Evolutionary conservation across 1,284 basidiomycete species (phyloP).

Genomic region (Tetrapyrgos nigripes): DNA sequence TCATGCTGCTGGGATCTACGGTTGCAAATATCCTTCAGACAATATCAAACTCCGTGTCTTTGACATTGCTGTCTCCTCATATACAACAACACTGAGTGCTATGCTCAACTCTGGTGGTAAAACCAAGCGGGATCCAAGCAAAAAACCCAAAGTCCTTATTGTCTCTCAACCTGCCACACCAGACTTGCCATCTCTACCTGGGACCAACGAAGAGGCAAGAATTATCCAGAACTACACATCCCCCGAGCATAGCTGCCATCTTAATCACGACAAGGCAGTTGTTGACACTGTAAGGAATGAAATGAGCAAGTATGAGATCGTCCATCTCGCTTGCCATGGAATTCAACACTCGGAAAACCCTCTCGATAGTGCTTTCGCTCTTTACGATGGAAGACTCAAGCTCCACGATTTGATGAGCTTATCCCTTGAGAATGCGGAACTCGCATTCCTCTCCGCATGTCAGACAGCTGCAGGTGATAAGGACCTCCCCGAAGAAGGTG

Average conservation of each 20-base stretch:
- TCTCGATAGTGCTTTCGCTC: constrained; percentile 14
- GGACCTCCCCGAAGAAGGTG: constrained; percentile 3
- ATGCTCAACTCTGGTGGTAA: neutral
- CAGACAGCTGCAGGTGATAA: constrained; percentile 7
- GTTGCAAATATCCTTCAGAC: neutral
- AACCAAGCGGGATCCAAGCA: neutral
- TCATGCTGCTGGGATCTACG: constrained; percentile 8
- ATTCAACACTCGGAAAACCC: constrained; percentile 16
- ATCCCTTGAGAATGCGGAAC: constrained; percentile 1
- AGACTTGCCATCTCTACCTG: neutral
- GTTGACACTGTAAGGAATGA: constrained; percentile 9
- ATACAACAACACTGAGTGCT: constrained; percentile 2
- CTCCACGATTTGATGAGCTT: constrained; percentile 18
- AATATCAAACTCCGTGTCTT: constrained; percentile 10
- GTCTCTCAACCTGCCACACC: constrained; percentile 5
- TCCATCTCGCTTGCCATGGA: constrained; percentile 27
- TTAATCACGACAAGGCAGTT: constrained; percentile 12
- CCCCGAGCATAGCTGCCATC: neutral
- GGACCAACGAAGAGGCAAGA: neutral
- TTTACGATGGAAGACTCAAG: constrained; percentile 17
- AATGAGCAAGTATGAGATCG: constrained; percentile 11
- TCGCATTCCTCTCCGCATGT: constrained; percentile 7
- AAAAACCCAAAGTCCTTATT: neutral
- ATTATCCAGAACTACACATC: neutral
- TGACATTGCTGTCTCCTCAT: constrained; percentile 19